Evolutionary conservation across 2,329 filamentous ascomycete species (phyloP), one percentile per base, ranked within the genome.

Genomic region (Ceratocystis cubensis): DNA sequence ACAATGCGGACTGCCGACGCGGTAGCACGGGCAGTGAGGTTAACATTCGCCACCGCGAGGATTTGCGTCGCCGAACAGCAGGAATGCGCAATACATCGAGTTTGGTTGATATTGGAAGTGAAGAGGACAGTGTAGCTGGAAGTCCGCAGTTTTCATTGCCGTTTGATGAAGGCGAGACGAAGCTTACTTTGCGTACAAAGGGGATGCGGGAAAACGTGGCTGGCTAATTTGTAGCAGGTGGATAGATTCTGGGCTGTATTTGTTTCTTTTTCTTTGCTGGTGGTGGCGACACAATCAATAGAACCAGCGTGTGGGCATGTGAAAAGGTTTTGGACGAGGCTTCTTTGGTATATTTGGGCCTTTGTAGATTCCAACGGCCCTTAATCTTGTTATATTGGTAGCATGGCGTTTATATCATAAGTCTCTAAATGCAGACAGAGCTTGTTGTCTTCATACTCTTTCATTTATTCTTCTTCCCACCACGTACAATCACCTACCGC

Each of bases 131-230:
- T 13, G 59, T 61, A 0, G 61, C 56, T 1, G 69, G 70, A 17
- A 65, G 64, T 2, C 37, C 56, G 0, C 70, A 69, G 1, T 66
- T 78, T 7, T 70, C 72, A 1, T 68, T 82, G 33, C 79, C 80
- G 2, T 84, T 84, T 73, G 76, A 74, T 0, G 78, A 80, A 50
- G 73, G 71, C 1, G 76, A 77, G 59, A 73, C 75, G 2, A 81
- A 78, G 70, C 75, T 84, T 64, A 82, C 80, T 4, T 70, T 84
- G 44, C 73, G 82, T 66, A 84, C 82, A 0, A 84, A 83, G 71
- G 82, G 82, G 0, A 67, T 84, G 71, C 76, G 82, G 50, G 82
- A 84, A 73, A 63, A 67, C n/a, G 28, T 63, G 25, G 37, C 50
- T 20, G 57, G 57, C 2, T 61, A 41, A 48, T 59, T 20, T 25